phyloP scores from a whole-genome alignment of 225 moss, liverwort and hornwort species.

The Marchantia polymorpha region DNA sequence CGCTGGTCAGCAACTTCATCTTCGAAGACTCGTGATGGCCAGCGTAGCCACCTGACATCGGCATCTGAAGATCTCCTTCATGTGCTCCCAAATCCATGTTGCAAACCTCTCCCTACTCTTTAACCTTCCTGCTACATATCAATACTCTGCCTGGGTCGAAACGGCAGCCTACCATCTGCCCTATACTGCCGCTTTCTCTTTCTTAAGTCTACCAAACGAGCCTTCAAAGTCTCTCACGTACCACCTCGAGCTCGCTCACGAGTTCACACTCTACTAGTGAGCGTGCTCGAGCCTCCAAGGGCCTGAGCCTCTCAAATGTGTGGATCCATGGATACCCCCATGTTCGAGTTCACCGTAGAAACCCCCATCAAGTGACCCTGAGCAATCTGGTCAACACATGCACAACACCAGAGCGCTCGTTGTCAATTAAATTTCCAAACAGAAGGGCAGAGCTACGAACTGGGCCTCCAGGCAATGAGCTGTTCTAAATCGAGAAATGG shows the following conservation, averaged over 20 bases:
- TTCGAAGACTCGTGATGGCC: conserved; percentile 94
- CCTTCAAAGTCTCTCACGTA: conserved; percentile 9
- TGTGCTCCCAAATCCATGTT: conserved; percentile 98
- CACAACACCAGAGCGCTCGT: conserved; percentile 3
- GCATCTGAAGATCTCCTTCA: conserved; percentile 92
- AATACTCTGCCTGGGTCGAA: conserved; percentile 57
- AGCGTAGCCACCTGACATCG: conserved; percentile 89
- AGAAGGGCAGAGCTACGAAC: conserved; percentile 12
- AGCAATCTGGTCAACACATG: conserved; percentile 33
- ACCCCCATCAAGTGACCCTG: conserved; percentile 28
- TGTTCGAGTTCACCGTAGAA: conserved; percentile 27
- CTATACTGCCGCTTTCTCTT: conserved; percentile 41
- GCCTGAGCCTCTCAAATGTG: conserved; percentile 36
- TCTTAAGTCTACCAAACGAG: conserved; percentile 16
- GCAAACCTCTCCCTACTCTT: conserved; percentile 71
- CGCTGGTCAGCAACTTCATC: conserved; percentile 81
- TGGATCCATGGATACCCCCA: conserved; percentile 38
- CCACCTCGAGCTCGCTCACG: conserved; percentile 22
- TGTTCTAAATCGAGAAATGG: neutral
- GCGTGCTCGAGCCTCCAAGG: conserved; percentile 26
- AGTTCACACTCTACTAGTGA: conserved; percentile 24
- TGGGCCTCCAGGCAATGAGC: neutral
- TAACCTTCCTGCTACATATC: conserved; percentile 66
- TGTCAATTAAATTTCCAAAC: conserved; percentile 20
- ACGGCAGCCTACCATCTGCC: conserved; percentile 62